Evolutionary conservation across 2,329 filamentous ascomycete species (phyloP).

Genomic region (Zymoseptoria pseudotritici): DNA sequence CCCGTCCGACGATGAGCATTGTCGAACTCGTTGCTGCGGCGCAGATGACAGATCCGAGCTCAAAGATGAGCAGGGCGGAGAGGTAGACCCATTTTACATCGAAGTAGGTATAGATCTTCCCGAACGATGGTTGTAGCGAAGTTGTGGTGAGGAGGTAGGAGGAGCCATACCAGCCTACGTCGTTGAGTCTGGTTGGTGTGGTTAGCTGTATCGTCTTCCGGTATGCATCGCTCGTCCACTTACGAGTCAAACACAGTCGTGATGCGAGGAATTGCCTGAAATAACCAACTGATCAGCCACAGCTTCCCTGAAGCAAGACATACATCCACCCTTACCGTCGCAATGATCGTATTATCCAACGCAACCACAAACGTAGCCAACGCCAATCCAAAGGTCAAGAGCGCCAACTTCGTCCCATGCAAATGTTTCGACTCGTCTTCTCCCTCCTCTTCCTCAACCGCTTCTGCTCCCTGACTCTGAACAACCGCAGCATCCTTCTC

Average conservation of each 20-base stretch:
- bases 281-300: not conserved
- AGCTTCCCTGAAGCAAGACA: not conserved
- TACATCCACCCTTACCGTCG: slow-evolving; percentile 14
- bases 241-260: slow-evolving; percentile 41
- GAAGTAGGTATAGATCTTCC: slow-evolving; percentile 55
- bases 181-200: slow-evolving; percentile 23
- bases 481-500: not conserved
- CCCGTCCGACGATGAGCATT: slow-evolving; percentile 50
- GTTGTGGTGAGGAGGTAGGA: slow-evolving; percentile 41
- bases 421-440: slow-evolving; percentile 34
- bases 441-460: slow-evolving; percentile 3
- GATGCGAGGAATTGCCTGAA: slow-evolving; percentile 32
- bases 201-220: not conserved
- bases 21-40: slow-evolving; percentile 40
- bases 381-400: slow-evolving; percentile 17
- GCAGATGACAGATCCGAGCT: slow-evolving; percentile 50
- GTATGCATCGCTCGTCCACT: not conserved
- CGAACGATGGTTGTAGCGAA: slow-evolving; percentile 39
- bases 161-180: slow-evolving; percentile 41
- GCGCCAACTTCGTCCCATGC: slow-evolving; percentile 14
- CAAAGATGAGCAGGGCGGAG: slow-evolving; percentile 39
- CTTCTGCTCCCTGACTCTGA: not conserved
- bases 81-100: slow-evolving; percentile 47
- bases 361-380: slow-evolving; percentile 16
- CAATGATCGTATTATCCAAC: slow-evolving; percentile 35